A percentile compares a stretch with the other conserved stretches of the same genome.
These are phyloP conservation scores for Aspergillus aculeatus DNA, from an alignment of 2,329 filamentous ascomycete genomes.

Conservation along the genomic window DNA sequence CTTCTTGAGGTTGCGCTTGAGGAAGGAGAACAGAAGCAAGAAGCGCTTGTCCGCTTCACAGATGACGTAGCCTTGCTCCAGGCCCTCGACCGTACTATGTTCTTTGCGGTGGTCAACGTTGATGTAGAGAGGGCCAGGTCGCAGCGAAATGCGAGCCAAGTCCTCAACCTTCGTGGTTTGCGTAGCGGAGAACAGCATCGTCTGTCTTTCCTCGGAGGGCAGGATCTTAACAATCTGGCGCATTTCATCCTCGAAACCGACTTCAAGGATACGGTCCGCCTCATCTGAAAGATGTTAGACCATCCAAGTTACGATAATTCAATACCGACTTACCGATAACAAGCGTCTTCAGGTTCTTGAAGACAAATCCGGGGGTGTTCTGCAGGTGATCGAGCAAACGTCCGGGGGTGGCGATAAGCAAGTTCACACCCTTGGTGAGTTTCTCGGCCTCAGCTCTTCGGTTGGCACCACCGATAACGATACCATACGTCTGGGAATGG, in stretches of 20 bases:
- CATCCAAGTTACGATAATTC: neutral
- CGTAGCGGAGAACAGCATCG: slow-evolving; percentile 97
- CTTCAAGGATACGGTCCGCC: slow-evolving; percentile 92
- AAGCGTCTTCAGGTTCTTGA: slow-evolving; percentile 88
- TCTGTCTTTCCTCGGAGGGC: slow-evolving; percentile 82
- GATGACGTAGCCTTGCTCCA: slow-evolving; percentile 94
- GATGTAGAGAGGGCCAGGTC: slow-evolving; percentile 89
- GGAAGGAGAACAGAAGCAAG: slow-evolving; percentile 87
- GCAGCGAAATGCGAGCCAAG: slow-evolving; percentile 86
- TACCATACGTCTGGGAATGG: slow-evolving; percentile 93
- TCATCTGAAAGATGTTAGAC: slow-evolving; percentile 59
- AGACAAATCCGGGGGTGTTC: slow-evolving; percentile 84
- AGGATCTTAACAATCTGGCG: slow-evolving; percentile 92
- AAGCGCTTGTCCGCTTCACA: slow-evolving; percentile 94
- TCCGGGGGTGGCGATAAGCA: slow-evolving; percentile 90
- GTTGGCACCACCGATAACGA: slow-evolving; percentile 95
- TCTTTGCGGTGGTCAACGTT: slow-evolving; percentile 91
- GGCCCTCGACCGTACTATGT: slow-evolving; percentile 84
- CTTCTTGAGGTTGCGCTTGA: slow-evolving; percentile 89
- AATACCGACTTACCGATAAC: slow-evolving; percentile 57
- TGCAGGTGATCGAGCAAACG: slow-evolving; percentile 90
- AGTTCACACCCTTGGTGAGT: slow-evolving; percentile 87
- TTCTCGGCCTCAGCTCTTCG: slow-evolving; percentile 88
- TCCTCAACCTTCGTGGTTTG: slow-evolving; percentile 99
- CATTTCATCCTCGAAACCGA: slow-evolving; percentile 99